A percentile compares a stretch with the other conserved stretches of the same genome.
These are phyloP conservation scores for Citrus reticulata DNA, from an alignment of 345 rosid genomes.

Conservation along the genomic window DNA sequence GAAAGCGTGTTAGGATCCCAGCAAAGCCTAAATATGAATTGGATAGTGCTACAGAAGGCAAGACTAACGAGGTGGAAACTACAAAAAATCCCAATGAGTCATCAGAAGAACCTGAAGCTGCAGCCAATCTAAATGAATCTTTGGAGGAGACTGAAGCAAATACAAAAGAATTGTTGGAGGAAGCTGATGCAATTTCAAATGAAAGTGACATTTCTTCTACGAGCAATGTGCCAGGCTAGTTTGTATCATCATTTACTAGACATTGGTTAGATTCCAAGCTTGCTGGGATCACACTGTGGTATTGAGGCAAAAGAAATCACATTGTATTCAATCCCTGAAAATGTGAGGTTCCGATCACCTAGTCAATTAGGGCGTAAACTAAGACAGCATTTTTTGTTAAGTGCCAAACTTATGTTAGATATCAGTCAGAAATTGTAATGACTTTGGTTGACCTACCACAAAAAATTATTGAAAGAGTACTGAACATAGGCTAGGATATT, in stretches of 20 bases:
- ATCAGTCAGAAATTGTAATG: not conserved
- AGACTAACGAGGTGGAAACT: not conserved
- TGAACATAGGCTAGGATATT: not conserved
- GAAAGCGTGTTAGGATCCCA: slow-evolving; percentile 69
- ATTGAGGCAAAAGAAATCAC: not conserved
- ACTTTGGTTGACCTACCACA: not conserved
- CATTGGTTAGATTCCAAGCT: not conserved
- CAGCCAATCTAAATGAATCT: not conserved
- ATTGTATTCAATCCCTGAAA: not conserved
- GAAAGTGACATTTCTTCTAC: not conserved
- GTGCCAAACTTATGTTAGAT: not conserved
- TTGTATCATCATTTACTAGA: not conserved
- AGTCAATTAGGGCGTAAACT: not conserved
- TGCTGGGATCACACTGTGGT: not conserved
- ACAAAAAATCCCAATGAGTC: slow-evolving; percentile 1
- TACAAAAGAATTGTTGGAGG: not conserved
- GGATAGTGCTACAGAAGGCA: not conserved
- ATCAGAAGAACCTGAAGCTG: not conserved
- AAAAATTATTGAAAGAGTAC: not conserved
- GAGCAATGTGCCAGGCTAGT: not conserved
- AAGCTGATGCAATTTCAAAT: not conserved
- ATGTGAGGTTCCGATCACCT: not conserved
- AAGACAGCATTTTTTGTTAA: not conserved
- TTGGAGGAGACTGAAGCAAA: not conserved
- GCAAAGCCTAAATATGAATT: slow-evolving; percentile 27